phyloP scores from a whole-genome alignment of 2,329 filamentous ascomycete species.

The Aurifilum marmelostoma region DNA sequence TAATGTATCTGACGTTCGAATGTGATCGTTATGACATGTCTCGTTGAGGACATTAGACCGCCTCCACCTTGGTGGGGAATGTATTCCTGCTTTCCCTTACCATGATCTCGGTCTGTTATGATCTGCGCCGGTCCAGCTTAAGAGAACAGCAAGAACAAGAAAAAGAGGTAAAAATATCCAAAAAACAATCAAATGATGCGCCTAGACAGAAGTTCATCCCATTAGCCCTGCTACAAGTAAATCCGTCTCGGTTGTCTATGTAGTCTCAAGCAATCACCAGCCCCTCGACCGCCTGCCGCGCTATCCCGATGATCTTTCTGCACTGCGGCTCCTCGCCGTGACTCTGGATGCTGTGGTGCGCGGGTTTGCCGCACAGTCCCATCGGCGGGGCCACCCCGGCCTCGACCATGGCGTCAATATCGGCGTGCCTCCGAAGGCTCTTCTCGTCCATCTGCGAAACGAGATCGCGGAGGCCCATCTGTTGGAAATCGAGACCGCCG shows the following conservation, averaged over 20 bases:
- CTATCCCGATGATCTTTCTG: constrained; percentile 56
- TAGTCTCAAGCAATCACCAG: constrained; percentile 54
- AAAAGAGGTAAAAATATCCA: too few species aligned
- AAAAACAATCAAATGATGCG: neutral
- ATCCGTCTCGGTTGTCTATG: too few species aligned
- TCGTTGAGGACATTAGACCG: neutral
- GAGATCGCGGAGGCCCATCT: constrained; percentile 59
- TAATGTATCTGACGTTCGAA: neutral
- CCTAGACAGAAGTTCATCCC: neutral
- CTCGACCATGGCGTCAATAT: constrained; percentile 50
- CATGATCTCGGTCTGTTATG: neutral
- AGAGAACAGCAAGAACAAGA: too few species aligned
- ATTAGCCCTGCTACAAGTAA: neutral
- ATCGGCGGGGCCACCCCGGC: constrained; percentile 38
- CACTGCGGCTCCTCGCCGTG: constrained; percentile 51
- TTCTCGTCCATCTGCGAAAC: constrained; percentile 56
- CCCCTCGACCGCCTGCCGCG: constrained; percentile 56
- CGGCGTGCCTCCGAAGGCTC: constrained; percentile 51
- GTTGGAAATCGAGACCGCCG: constrained; percentile 32
- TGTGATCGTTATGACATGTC: neutral
- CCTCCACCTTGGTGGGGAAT: neutral
- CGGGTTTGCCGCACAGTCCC: constrained; percentile 18
- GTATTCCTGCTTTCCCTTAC: neutral
- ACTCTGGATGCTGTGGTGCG: neutral
- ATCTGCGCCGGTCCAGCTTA: neutral